Conservation (phyloP, 352 stramenopile genomes). For the Globisporangium irregulare region DNA sequence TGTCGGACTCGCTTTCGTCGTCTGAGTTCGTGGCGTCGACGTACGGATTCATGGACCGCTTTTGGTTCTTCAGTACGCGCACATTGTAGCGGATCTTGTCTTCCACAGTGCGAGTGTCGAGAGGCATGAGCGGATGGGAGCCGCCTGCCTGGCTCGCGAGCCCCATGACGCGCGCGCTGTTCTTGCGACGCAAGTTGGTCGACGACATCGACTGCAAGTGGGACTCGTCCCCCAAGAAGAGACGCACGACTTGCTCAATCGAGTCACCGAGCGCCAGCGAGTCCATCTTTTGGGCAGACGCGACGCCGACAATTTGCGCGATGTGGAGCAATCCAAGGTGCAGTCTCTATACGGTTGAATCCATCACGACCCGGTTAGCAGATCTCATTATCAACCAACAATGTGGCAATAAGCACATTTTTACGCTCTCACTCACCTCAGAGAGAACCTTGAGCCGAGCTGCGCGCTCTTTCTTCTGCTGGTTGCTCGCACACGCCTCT, state of each 20-base stretch:
- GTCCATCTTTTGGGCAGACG: slow-evolving; percentile 38
- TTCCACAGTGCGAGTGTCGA: slow-evolving; percentile 42
- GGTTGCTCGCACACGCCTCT: slow-evolving; percentile 41
- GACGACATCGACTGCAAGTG: slow-evolving; percentile 47
- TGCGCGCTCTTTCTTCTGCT: slow-evolving; percentile 72
- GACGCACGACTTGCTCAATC: slow-evolving; percentile 75
- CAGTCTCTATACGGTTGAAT: slow-evolving; percentile 35
- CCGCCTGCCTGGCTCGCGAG: slow-evolving; percentile 28
- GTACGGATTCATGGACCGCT: slow-evolving; percentile 69
- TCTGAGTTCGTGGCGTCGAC: slow-evolving; percentile 24
- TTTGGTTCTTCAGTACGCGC: slow-evolving; percentile 43
- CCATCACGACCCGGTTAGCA: neutral
- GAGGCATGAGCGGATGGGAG: slow-evolving; percentile 24
- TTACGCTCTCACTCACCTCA: slow-evolving; percentile 32
- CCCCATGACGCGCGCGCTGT: slow-evolving; percentile 57
- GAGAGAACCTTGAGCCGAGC: slow-evolving; percentile 51
- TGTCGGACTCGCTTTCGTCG: slow-evolving; percentile 25
- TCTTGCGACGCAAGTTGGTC: slow-evolving; percentile 63
- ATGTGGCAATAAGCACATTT: neutral
- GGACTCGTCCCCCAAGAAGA: slow-evolving; percentile 72
- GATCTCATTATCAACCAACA: neutral
- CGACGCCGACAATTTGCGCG: slow-evolving; percentile 68
- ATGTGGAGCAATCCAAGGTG: slow-evolving; percentile 76
- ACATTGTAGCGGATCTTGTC: slow-evolving; percentile 79
- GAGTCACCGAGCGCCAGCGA: slow-evolving; percentile 63